phyloP scores from a whole-genome alignment of 306 rosid species.

The Quercus aquifolioides region DNA sequence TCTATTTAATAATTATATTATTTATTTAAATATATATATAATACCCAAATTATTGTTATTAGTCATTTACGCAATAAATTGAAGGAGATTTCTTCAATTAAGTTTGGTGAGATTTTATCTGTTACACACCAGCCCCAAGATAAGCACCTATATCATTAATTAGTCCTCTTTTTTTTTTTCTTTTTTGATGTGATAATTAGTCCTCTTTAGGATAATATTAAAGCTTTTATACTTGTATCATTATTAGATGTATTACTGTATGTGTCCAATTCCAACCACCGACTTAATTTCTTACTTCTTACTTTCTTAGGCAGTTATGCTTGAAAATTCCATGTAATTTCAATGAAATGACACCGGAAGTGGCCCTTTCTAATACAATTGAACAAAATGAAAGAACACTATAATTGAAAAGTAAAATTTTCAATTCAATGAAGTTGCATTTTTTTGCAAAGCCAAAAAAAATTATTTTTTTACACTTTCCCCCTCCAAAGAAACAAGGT shows the following conservation, averaged over 20 bases:
- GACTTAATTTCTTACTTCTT: not conserved
- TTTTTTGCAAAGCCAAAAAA: constrained; percentile 36
- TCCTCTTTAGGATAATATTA: not conserved
- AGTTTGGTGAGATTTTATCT: no score
- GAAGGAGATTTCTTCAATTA: no score
- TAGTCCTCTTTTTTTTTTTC: no score
- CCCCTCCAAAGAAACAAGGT: constrained; percentile 21
- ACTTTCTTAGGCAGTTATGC: not conserved
- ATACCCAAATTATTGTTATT: no score
- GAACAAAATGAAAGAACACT: not conserved
- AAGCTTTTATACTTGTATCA: not conserved
- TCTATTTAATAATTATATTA: no score
- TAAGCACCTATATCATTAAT: no score
- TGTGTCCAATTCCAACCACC: not conserved
- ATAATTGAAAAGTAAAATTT: constrained; percentile 21
- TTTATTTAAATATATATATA: no score
- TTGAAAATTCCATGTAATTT: not conserved
- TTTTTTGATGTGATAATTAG: no score
- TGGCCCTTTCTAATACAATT: not conserved
- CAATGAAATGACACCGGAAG: no score
- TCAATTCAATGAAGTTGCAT: constrained; percentile 33
- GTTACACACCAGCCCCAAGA: no score
- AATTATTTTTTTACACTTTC: constrained; percentile 59
- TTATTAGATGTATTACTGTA: no score
- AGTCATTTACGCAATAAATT: no score